Conservation (phyloP, 164 flowering plant species). For the Kingdonia uniflora region DNA sequence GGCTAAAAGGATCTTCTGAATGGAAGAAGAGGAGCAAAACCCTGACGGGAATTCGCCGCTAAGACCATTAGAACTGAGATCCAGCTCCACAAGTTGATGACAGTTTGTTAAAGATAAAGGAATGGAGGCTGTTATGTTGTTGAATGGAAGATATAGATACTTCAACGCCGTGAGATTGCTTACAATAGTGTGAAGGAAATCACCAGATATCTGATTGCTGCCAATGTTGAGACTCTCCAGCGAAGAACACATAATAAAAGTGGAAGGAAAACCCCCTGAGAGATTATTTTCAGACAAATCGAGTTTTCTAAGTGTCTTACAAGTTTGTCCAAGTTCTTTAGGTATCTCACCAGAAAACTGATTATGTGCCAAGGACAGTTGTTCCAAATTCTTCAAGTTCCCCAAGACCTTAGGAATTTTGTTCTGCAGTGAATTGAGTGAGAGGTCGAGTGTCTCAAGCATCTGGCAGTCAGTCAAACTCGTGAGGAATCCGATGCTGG, state of each 20-base stretch:
- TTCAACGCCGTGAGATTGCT: slow-evolving; percentile 36
- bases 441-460: slow-evolving; percentile 45
- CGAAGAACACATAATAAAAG: slow-evolving; percentile 38
- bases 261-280: slow-evolving; percentile 48
- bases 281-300: slow-evolving; percentile 60
- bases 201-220: slow-evolving; percentile 52
- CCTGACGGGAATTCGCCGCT: slow-evolving; percentile 47
- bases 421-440: slow-evolving; percentile 28
- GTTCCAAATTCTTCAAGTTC: slow-evolving; percentile 31
- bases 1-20: slow-evolving; percentile 43
- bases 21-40: slow-evolving; percentile 45
- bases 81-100: slow-evolving; percentile 45
- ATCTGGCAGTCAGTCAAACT: slow-evolving; percentile 33
- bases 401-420: slow-evolving; percentile 39
- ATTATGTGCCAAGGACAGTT: slow-evolving; percentile 41
- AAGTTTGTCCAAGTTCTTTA: slow-evolving; percentile 31
- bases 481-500: slow-evolving; percentile 30
- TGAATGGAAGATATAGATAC: slow-evolving; percentile 43
- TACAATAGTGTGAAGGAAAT: slow-evolving; percentile 38
- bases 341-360: slow-evolving; percentile 58
- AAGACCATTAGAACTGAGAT: slow-evolving; percentile 63
- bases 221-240: slow-evolving; percentile 44
- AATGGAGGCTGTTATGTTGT: slow-evolving; percentile 51
- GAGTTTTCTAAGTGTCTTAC: slow-evolving; percentile 42
- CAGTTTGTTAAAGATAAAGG: slow-evolving; percentile 46